A percentile compares a stretch with the other conserved stretches of the same genome.
phyloP scores from a whole-genome alignment of 1,284 basidiomycete species.

The Inonotus obliquus region DNA sequence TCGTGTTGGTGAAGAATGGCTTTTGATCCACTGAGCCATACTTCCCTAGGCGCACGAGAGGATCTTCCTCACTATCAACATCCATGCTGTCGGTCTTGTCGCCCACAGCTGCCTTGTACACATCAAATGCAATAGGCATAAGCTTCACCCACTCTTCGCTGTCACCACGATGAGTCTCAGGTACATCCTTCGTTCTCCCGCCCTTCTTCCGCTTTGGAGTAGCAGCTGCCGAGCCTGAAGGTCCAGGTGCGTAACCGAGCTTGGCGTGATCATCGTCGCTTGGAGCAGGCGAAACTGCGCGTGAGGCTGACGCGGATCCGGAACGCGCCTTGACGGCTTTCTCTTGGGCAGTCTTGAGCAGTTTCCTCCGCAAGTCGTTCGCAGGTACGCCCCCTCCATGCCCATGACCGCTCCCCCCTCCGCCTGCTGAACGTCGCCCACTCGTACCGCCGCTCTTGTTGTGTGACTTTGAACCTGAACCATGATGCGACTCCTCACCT shows the following conservation, averaged over 20 bases:
- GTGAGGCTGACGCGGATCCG: conserved; percentile 30
- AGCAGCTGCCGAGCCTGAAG: background rate
- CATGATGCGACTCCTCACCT: conserved; percentile 16
- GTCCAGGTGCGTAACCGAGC: background rate
- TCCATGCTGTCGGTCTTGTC: conserved; percentile 12
- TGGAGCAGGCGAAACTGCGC: conserved; percentile 33
- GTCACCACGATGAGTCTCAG: conserved; percentile 4
- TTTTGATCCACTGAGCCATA: conserved; percentile 13
- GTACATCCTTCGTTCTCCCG: conserved; percentile 6
- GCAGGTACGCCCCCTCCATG: conserved; percentile 44
- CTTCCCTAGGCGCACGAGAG: conserved; percentile 12
- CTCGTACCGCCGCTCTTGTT: conserved; percentile 28
- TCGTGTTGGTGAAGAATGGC: conserved; percentile 89
- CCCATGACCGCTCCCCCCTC: conserved; percentile 31
- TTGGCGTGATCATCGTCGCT: conserved; percentile 18
- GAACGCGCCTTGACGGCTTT: conserved; percentile 29
- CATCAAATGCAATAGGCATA: conserved; percentile 17
- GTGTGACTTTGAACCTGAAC: conserved; percentile 14
- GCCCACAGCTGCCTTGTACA: background rate
- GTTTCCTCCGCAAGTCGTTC: conserved; percentile 72
- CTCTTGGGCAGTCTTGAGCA: conserved; percentile 67
- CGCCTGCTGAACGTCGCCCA: conserved; percentile 30
- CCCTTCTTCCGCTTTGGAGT: conserved; percentile 16
- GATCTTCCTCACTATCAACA: conserved; percentile 7
- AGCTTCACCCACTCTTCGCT: conserved; percentile 19